phyloP scores from a whole-genome alignment of 2,329 filamentous ascomycete genomes.

The Endocalyx cinctus region DNA sequence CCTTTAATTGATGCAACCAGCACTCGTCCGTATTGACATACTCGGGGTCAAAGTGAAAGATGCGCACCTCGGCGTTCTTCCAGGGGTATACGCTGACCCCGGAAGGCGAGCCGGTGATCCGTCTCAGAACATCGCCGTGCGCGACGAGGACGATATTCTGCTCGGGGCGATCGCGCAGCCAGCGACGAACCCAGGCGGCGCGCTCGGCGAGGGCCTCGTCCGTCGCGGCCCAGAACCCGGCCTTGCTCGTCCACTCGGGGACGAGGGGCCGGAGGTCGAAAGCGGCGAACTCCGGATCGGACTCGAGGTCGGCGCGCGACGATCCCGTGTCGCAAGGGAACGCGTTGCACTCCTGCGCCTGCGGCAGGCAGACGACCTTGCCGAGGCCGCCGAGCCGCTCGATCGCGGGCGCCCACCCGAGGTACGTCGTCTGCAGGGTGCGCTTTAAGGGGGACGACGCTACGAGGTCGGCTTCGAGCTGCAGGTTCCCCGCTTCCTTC shows the following conservation, averaged over 20 bases:
- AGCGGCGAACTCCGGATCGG: conserved; percentile 20
- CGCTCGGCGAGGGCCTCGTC: conserved; percentile 15
- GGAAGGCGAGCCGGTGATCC: conserved; percentile 13
- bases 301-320: conserved; percentile 15
- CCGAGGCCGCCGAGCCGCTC: conserved; percentile 13
- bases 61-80: conserved; percentile 18
- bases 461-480: conserved; percentile 20
- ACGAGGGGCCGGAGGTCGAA: conserved; percentile 19
- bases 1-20: conserved; percentile 16
- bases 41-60: conserved; percentile 17
- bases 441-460: conserved; percentile 27
- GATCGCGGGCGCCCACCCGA: conserved; percentile 21
- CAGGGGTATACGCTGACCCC: conserved; percentile 10
- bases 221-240: conserved; percentile 19
- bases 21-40: conserved; percentile 16
- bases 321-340: conserved; percentile 29
- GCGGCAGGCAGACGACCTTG: conserved; percentile 20
- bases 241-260: conserved; percentile 23
- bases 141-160: conserved; percentile 24
- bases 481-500: conserved; percentile 11
- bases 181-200: conserved; percentile 20
- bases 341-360: conserved; percentile 26
- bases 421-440: conserved; percentile 28
- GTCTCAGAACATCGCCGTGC: conserved; percentile 23
- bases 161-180: conserved; percentile 19